Evolutionary conservation across 148 eudicot species (phyloP).

Genomic region (Gaultheria prostrata): DNA sequence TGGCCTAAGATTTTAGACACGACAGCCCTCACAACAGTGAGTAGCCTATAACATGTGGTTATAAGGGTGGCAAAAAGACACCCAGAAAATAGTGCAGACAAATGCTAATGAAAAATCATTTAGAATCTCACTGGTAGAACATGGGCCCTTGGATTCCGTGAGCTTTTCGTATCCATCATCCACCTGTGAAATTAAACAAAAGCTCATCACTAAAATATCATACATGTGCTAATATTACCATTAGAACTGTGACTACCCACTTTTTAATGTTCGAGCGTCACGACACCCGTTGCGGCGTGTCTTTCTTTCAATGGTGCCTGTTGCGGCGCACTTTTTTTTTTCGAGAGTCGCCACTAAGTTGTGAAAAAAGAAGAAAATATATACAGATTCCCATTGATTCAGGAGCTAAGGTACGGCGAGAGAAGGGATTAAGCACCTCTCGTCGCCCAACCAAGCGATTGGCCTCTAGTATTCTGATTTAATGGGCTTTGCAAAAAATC

Average conservation of each 20-base stretch:
- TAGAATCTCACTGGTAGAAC: conserved; percentile 33
- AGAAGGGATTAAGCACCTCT: too few relatives aligned
- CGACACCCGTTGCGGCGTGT: too few relatives aligned
- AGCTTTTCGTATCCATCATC: conserved; percentile 32
- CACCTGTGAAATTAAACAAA: conserved; percentile 29
- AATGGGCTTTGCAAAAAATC: too few relatives aligned
- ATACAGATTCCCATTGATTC: too few relatives aligned
- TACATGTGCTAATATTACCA: background rate
- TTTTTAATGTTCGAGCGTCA: too few relatives aligned
- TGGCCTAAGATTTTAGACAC: conserved; percentile 27
- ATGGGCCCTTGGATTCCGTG: conserved; percentile 16
- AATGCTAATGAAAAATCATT: background rate
- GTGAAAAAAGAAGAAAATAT: too few relatives aligned
- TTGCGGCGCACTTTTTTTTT: too few relatives aligned
- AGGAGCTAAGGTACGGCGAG: too few relatives aligned
- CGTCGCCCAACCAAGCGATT: too few relatives aligned
- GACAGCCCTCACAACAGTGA: background rate
- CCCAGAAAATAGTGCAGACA: background rate
- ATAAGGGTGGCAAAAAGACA: background rate
- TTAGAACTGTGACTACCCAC: background rate
- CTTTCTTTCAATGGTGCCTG: too few relatives aligned
- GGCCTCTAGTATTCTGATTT: too few relatives aligned
- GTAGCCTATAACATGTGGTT: background rate
- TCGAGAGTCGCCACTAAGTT: too few relatives aligned
- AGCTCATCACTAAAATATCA: background rate